Percentiles rank a stretch among this genome's conserved stretches.
These are phyloP conservation scores for Penicillium odoratum DNA, from an alignment of 495 filamentous ascomycete genomes.

Conservation along the genomic window DNA sequence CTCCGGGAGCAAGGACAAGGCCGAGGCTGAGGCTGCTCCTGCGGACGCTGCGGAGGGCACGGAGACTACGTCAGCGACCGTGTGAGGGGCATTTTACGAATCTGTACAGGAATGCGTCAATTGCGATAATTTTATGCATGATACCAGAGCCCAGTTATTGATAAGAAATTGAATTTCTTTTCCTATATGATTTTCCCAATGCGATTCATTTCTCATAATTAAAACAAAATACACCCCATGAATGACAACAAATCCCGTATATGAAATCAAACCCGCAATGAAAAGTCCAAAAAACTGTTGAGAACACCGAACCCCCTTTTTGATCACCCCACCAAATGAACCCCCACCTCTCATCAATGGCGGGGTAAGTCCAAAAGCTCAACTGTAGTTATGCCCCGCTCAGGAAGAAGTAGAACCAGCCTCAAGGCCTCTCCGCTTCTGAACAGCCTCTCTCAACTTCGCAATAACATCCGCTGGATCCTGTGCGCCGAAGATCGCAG, in stretches of 20 bases:
- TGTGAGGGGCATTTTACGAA: slow-evolving; percentile 18
- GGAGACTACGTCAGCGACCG: slow-evolving; percentile 28
- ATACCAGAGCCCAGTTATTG: slow-evolving; percentile 17
- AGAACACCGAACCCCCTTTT: slow-evolving; percentile 30
- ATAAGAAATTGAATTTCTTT: not conserved
- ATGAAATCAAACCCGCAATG: not conserved
- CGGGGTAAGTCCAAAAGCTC: not conserved
- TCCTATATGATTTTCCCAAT: slow-evolving; percentile 9
- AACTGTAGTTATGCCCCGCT: not conserved
- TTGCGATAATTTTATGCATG: slow-evolving; percentile 15
- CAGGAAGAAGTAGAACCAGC: not conserved
- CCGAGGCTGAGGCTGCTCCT: slow-evolving; percentile 2
- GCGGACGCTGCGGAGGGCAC: slow-evolving; percentile 24
- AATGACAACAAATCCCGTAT: not conserved
- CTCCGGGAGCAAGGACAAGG: not conserved
- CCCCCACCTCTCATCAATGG: not conserved
- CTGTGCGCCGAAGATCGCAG: slow-evolving; percentile 89
- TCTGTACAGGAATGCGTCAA: slow-evolving; percentile 13
- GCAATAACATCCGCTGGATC: slow-evolving; percentile 83
- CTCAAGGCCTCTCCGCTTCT: slow-evolving; percentile 47
- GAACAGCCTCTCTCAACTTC: slow-evolving; percentile 74
- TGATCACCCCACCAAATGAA: slow-evolving; percentile 5
- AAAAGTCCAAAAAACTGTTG: slow-evolving; percentile 10
- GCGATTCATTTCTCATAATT: slow-evolving; percentile 25
- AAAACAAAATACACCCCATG: slow-evolving; percentile 9